Base-by-base conservation (phyloP, 1,284 basidiomycete species). In the Neonothopanus nambi region DNA sequence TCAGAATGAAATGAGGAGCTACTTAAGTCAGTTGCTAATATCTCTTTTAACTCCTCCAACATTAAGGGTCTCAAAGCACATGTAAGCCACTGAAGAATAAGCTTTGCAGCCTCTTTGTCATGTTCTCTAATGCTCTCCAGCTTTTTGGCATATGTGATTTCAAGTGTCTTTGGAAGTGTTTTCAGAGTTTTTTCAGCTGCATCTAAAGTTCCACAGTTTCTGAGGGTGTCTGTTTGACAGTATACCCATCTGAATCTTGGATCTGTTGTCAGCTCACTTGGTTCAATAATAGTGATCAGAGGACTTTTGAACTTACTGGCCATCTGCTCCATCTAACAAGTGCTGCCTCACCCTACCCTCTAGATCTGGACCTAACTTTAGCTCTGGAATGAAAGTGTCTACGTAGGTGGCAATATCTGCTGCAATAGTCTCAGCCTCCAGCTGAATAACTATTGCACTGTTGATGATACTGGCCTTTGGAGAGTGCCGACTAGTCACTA, bases 211-310 rank as follows among this genome's bases (percentile, higher is more conserved):
- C n/a, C 28, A 42, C 17, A 42, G 18, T 51, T 9, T 17, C 18
- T 30, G 11, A 51, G 33, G 12, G 15, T 20, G 9, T 30, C 28
- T 18, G 33, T 20, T 43, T 49, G 49, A 36, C 49, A 51, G 24
- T 51, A 24, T 20, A 43, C 40, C 49, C 49, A 51, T 24, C 40
- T 39, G n/a, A 51, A 35, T 24, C 49, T 51, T 0, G 3, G 20
- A n/a, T 44, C 6, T 17, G 9, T 26, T 28, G n/a, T n/a, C n/a
- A 26, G 15, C 0, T 11, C 17, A 28, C 5, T 28, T 11, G 11
- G 11, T 28, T 5, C 5, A 28, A 28, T 28, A 28, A 28, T 5
- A 28, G 26, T 5, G 5, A 28, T 28, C 5, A 28, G 26, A 5
- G 26, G n/a, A n/a, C n/a, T n/a, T n/a, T n/a, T n/a, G n/a, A n/a